Evolutionary conservation across 2,329 filamentous ascomycete genomes (phyloP), one percentile per base, ranked within the genome.

Genomic region (Cercospora beticola): DNA sequence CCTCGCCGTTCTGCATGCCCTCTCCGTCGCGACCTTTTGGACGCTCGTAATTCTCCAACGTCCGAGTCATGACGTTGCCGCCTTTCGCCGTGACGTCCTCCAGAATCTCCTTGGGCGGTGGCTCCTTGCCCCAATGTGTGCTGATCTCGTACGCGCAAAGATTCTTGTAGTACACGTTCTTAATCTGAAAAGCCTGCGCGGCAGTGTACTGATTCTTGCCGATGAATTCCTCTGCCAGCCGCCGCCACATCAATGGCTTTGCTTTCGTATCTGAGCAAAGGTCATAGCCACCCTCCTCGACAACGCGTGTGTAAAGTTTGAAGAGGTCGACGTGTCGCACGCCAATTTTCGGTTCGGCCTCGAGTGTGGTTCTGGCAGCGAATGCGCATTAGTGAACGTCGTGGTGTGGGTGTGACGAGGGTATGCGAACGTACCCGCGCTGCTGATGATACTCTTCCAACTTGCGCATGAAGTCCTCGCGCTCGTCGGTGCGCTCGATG

Each of bases 161-260:
- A 75, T 94, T 93, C 79, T 93, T 94, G 83, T 96, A 96, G 82
- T 95, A 97, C 71, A 91, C 89, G 66, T 91, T 90, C 82, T 97
- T 97, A 66, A 97, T 83, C 68, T 91, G 87, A 81, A 96, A 97
- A 14, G 92, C 93, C 68, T 93, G 88, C n/a, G 92, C 92, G 6
- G 92, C 87, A 69, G 92, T 88, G 77, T 94, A 93, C 75, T 87
- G 86, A 66, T 89, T 89, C 76, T 88, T 88, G 71, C 94, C 87
- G 61, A 92, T 88, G 67, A 97, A 90, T 74, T 93, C 89, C 64
- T 89, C 86, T 12, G 90, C 92, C 75, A 97, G 86, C 74, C 88
- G 89, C 71, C 92, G 88, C 93, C 93, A 97, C 62, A 92, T 91
- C 72, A 96, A 86, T 83, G 94, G 95, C 79, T 94, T 81, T 88